phyloP scores from a whole-genome alignment of 2,329 filamentous ascomycete genomes.

The Cladophialophora exuberans region DNA sequence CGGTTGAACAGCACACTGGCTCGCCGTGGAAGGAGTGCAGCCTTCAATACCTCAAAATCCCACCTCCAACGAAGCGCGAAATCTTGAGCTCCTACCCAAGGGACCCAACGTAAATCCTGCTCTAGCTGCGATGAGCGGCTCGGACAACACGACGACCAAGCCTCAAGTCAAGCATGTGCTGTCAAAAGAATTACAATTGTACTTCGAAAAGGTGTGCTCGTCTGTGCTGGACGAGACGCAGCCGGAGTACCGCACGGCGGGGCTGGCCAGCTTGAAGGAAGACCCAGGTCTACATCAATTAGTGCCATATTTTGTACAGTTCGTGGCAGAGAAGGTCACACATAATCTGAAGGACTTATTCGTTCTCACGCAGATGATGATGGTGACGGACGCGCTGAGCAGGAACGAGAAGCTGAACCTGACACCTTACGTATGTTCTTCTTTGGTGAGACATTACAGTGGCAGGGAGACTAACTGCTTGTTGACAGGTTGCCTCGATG shows the following conservation, averaged over 20 bases:
- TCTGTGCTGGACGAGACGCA: conserved; percentile 87
- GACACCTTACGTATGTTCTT: conserved; percentile 62
- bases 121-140: conserved; percentile 78
- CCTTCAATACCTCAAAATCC: conserved; percentile 97
- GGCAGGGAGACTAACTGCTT: not conserved
- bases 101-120: conserved; percentile 85
- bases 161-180: conserved; percentile 94
- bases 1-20: conserved; percentile 76
- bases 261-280: conserved; percentile 79
- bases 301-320: conserved; percentile 94
- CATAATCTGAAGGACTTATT: conserved; percentile 91
- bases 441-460: not conserved
- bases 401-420: conserved; percentile 80
- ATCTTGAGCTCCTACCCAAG: conserved; percentile 85
- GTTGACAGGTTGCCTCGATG: conserved; percentile 61
- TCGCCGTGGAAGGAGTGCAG: conserved; percentile 95
- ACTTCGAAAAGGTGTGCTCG: conserved; percentile 92
- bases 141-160: conserved; percentile 81
- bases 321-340: conserved; percentile 93
- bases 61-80: conserved; percentile 78
- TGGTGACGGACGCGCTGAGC: conserved; percentile 80
- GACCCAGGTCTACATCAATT: conserved; percentile 95
- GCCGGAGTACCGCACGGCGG: conserved; percentile 83
- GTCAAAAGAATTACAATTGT: conserved; percentile 92
- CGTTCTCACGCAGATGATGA: conserved; percentile 88